A percentile compares a stretch with the other conserved stretches of the same genome.
Conservation (phyloP, 2,329 filamentous ascomycete genomes). For the Calonectria honghensis region DNA sequence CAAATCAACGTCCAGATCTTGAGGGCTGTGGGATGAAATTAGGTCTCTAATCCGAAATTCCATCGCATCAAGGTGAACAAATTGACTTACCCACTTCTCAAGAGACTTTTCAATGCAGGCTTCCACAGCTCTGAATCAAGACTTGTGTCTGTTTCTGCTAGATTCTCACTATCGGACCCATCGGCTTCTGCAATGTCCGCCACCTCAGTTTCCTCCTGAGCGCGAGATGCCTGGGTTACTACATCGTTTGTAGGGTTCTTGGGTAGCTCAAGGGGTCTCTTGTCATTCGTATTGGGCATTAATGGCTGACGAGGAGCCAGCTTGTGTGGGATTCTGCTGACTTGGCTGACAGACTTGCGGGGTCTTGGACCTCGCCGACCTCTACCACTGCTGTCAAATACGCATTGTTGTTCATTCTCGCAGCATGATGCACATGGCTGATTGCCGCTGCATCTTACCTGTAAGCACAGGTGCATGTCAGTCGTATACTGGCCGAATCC, state of each 20-base stretch:
- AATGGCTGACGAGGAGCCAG: conserved; percentile 22
- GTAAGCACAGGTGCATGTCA: not conserved
- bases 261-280: not conserved
- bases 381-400: conserved; percentile 32
- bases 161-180: conserved; percentile 17
- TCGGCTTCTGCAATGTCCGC: conserved; percentile 16
- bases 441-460: conserved; percentile 39
- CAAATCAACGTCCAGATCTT: not conserved
- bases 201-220: not conserved
- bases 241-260: not conserved
- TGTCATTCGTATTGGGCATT: not conserved
- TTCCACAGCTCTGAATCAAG: conserved; percentile 15
- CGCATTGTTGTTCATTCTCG: conserved; percentile 21
- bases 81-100: not conserved
- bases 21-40: not conserved
- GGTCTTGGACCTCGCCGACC: conserved; percentile 29
- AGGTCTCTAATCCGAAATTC: not conserved
- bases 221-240: not conserved
- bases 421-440: conserved; percentile 31
- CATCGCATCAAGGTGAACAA: not conserved
- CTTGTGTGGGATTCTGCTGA: not conserved
- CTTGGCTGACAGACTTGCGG: conserved; percentile 10
- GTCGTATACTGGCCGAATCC: not conserved
- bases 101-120: conserved; percentile 2
- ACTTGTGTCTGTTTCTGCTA: not conserved